A percentile compares a stretch with the other conserved stretches of the same genome.
Conservation (phyloP, 345 rosid genomes). For the Crucihimalaya himalaica region DNA sequence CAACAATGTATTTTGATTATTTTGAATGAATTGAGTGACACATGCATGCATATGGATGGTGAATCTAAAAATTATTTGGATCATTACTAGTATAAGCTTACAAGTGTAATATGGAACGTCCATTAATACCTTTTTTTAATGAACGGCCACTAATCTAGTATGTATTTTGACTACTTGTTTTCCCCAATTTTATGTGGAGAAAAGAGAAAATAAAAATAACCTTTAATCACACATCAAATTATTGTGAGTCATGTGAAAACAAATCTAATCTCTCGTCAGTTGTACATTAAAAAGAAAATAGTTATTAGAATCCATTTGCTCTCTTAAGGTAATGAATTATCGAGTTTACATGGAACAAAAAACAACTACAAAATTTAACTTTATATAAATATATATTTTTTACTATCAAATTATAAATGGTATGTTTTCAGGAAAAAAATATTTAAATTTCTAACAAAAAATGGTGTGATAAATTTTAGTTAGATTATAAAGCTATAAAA, state of each 20-base stretch:
- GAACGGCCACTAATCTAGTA: conserved; percentile 7
- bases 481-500: too few relatives aligned
- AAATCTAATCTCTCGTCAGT: neutral
- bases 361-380: neutral
- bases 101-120: conserved; percentile 13
- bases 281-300: conserved; percentile 9
- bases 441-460: too few relatives aligned
- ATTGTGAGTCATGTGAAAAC: conserved; percentile 23
- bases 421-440: too few relatives aligned
- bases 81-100: too few relatives aligned
- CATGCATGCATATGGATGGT: conserved; percentile 24
- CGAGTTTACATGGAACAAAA: neutral
- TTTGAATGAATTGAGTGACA: conserved; percentile 23
- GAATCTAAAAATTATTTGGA: conserved; percentile 14
- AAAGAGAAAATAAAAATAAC: neutral
- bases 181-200: neutral
- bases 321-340: neutral
- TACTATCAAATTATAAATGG: too few relatives aligned
- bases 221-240: conserved; percentile 10
- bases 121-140: neutral
- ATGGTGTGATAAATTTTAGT: too few relatives aligned
- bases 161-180: neutral
- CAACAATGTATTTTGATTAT: neutral
- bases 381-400: too few relatives aligned
- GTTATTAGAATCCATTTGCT: neutral